phyloP scores from a whole-genome alignment of 176 grass and related monocot genomes.

The Hyparrhenia diplandra region DNA sequence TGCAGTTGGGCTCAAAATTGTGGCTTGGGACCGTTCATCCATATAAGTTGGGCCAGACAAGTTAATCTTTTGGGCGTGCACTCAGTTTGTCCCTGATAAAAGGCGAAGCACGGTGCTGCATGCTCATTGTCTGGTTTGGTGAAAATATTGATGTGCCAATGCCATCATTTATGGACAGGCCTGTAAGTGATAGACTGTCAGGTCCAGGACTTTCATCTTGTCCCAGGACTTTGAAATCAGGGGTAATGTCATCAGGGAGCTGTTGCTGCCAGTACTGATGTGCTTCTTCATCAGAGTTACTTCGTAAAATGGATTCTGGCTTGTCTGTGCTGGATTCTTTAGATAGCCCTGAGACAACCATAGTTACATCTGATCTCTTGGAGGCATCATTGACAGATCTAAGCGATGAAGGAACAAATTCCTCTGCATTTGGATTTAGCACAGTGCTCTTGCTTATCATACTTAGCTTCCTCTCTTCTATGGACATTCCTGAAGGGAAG shows the following conservation, averaged over 20 bases:
- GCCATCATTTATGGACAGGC: slow-evolving; percentile 70
- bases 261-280: slow-evolving; percentile 83
- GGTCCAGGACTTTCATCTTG: slow-evolving; percentile 60
- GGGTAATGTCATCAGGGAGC: slow-evolving; percentile 94
- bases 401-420: slow-evolving; percentile 93
- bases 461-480: slow-evolving; percentile 56
- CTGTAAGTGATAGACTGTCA: slow-evolving; percentile 64
- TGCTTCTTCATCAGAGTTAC: slow-evolving; percentile 83
- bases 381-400: slow-evolving; percentile 55
- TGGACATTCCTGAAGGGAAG: slow-evolving; percentile 26
- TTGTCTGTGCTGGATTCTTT: slow-evolving; percentile 48
- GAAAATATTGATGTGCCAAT: slow-evolving; percentile 59
- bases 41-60: slow-evolving; percentile 38
- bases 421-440: slow-evolving; percentile 95
- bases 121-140: slow-evolving; percentile 40
- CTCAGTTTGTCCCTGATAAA: slow-evolving; percentile 35
- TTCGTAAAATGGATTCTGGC: slow-evolving; percentile 47
- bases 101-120: slow-evolving; percentile 52
- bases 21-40: slow-evolving; percentile 34
- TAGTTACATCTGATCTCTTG: slow-evolving; percentile 44
- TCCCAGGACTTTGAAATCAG: slow-evolving; percentile 70
- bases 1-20: slow-evolving; percentile 50
- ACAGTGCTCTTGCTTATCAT: slow-evolving; percentile 58
- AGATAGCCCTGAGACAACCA: slow-evolving; percentile 34
- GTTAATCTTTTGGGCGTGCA: slow-evolving; percentile 39